Base-by-base conservation (phyloP, 768 basidiomycete species). In the Podaxis sp. region DNA sequence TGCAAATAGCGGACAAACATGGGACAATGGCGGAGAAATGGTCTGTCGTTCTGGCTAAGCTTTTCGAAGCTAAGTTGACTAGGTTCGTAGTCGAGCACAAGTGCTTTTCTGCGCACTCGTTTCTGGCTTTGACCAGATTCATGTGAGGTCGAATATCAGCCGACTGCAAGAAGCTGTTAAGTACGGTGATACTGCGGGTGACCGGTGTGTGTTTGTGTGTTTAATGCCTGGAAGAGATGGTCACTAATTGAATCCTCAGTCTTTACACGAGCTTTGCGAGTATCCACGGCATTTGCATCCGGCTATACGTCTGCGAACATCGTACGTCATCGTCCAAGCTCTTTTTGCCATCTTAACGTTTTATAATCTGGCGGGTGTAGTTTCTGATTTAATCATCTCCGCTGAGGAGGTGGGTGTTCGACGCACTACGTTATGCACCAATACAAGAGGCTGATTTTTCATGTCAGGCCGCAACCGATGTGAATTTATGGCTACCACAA, bases 21-120 rank as follows among this genome's bases (percentile, higher is more conserved):
- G 88, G 88, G 35, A 82, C 77, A 23, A 85, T 77, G 54, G 80
- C 80, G 53, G 87, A 88, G 68, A 87, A 87, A 78, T 89, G 88
- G 87, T 86, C 38, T 55, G 73, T 52, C 36, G n/a, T 38, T 50
- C 36, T 48, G 32, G 21, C 18, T 62, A 16, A 10, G 46, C n/a
- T n/a, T 11, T 11, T n/a, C n/a, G 51, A 16, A 40, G 50, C 61
- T 47, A 50, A 68, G 16, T 38, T 61, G 51, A 51, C 37, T 46
- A 37, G 55, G 36, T 42, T 55, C 53, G 6, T 35, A 88, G 86
- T 63, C 85, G 86, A 38, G 83, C 86, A 1, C 79, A 84, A 63
- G 79, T 87, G 0, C 71, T 88, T 50, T 88, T 80, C 67, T 81
- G 79, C 63, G 76, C 81, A 3, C 78, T 88, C 77, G 85, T 86